Evolutionary conservation across 805 yeast genomes (phyloP).

Genomic region (Yamadazyma phyllophila): DNA sequence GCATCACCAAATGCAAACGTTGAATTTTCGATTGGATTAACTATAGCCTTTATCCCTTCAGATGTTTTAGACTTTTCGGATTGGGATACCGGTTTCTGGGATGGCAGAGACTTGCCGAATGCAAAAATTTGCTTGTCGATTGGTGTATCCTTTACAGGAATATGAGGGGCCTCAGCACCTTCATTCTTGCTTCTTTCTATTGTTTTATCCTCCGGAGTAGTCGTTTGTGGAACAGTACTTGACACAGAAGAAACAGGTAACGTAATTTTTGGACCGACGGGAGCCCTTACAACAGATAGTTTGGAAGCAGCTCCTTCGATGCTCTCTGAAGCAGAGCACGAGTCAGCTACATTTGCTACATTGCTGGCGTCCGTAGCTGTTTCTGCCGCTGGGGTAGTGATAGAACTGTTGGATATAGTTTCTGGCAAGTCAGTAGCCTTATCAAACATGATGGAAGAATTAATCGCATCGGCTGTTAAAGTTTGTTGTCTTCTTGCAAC

Average conservation of each 20-base stretch:
- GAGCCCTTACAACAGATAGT: background rate
- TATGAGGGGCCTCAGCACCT: too few species aligned
- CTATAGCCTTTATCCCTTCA: background rate
- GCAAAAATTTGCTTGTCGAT: too few species aligned
- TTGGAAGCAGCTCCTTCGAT: background rate
- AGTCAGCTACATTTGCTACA: background rate
- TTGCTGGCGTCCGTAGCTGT: slow-evolving; percentile 5
- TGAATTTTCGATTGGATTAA: background rate
- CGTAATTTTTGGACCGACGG: background rate
- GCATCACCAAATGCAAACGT: background rate
- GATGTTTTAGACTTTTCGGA: background rate
- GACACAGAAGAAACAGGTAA: background rate
- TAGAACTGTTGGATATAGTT: slow-evolving; percentile 11
- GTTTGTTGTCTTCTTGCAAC: slow-evolving; percentile 8
- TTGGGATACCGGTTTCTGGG: background rate
- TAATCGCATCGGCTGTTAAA: slow-evolving; percentile 36
- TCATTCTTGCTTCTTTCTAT: too few species aligned
- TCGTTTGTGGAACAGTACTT: too few species aligned
- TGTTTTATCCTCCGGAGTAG: too few species aligned
- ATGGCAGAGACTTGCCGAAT: too few species aligned
- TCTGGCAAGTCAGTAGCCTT: slow-evolving; percentile 16
- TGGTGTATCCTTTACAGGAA: too few species aligned
- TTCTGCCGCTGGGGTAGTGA: slow-evolving; percentile 12
- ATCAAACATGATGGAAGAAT: slow-evolving; percentile 34
- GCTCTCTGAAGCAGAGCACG: background rate